These are phyloP conservation scores for Phyllosticta capitalensis DNA, from an alignment of 2,329 filamentous ascomycete species.

Conservation along the genomic window DNA sequence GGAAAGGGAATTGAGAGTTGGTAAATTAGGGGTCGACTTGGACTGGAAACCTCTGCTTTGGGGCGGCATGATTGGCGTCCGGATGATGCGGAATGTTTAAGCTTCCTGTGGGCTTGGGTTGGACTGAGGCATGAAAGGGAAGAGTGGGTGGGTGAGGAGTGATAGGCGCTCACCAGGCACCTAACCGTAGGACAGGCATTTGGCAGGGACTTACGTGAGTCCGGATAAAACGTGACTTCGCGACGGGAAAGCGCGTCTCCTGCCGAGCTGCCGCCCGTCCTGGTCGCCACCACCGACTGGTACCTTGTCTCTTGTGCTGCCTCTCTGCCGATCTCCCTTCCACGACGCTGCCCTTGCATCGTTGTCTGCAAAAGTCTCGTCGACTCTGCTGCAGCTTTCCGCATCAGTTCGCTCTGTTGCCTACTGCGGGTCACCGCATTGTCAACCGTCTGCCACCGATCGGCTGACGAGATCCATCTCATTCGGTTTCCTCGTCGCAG, in stretches of 20 bases:
- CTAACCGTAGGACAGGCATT: neutral
- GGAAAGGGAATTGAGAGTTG: slow-evolving; percentile 30
- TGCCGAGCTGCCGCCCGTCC: no score
- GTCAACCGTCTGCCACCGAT: neutral
- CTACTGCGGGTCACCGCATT: neutral
- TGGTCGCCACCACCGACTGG: neutral
- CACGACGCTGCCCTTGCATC: neutral
- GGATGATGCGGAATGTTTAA: neutral
- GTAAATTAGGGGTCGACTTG: slow-evolving; percentile 38
- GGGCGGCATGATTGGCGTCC: slow-evolving; percentile 28
- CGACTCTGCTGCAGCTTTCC: neutral
- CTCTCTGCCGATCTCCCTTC: neutral
- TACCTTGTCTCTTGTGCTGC: no score
- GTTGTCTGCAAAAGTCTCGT: neutral
- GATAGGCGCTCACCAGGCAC: neutral
- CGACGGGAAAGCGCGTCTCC: neutral
- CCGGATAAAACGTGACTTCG: neutral
- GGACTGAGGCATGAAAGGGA: neutral
- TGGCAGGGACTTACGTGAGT: neutral
- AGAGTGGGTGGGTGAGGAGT: neutral
- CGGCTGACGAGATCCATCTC: neutral
- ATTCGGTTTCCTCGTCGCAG: neutral
- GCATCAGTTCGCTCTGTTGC: neutral
- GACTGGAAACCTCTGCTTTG: slow-evolving; percentile 38
- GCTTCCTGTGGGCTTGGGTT: neutral